These are phyloP conservation scores for Pogostemon cablin DNA, from an alignment of 257 asterid species.

Conservation along the genomic window DNA sequence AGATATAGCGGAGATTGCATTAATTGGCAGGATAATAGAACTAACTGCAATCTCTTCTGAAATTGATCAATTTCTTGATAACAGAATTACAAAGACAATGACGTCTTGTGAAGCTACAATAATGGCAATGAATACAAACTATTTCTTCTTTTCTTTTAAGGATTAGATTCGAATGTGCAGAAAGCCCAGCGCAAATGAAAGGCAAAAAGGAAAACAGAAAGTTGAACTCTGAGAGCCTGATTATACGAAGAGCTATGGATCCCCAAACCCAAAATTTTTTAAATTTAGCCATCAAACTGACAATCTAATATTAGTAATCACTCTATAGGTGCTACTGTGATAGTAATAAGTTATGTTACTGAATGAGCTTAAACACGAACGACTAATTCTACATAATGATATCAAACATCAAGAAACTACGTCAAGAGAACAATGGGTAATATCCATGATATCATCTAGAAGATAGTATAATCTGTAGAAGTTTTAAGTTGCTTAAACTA, in stretches of 20 bases:
- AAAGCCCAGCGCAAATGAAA: neutral
- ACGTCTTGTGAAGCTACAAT: neutral
- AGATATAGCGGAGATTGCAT: conserved; percentile 2
- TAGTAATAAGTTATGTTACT: conserved; percentile 13
- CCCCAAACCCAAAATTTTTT: neutral
- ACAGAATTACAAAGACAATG: neutral
- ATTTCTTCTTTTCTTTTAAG: neutral
- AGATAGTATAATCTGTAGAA: conserved; percentile 26
- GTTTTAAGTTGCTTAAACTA: conserved; percentile 27
- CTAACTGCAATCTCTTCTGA: conserved; percentile 13
- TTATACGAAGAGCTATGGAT: neutral
- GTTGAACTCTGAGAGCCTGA: neutral
- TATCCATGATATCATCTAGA: conserved; percentile 7
- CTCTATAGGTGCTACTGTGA: neutral
- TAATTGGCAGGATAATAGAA: neutral
- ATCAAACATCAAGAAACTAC: conserved; percentile 6
- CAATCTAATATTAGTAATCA: conserved; percentile 7
- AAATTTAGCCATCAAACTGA: conserved; percentile 13
- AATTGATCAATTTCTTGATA: neutral
- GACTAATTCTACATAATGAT: neutral
- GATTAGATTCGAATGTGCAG: neutral
- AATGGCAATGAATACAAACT: neutral
- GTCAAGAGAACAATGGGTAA: conserved; percentile 10
- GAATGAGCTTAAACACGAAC: neutral
- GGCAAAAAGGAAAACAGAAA: neutral